Percentiles rank a stretch among this genome's conserved stretches.
Evolutionary conservation across 805 yeast genomes (phyloP).

Genomic region (Candida nanaspora): DNA sequence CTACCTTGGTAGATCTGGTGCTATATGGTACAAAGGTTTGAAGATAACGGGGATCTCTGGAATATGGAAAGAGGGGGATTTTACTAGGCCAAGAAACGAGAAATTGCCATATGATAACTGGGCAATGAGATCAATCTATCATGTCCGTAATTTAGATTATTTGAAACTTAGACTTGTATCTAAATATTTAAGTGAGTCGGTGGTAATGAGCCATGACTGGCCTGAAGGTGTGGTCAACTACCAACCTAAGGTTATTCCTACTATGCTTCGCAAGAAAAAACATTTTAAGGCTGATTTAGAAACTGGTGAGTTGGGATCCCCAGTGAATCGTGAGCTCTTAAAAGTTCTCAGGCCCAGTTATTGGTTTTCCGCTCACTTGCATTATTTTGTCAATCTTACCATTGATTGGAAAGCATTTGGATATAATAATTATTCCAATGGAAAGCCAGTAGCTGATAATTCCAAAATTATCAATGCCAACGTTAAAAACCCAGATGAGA

Average conservation of each 20-base stretch:
- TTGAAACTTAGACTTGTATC: constrained; percentile 42
- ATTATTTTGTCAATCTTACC: constrained; percentile 59
- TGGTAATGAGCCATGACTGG: constrained; percentile 89
- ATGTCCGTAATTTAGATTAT: constrained; percentile 60
- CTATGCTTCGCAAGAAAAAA: constrained; percentile 52
- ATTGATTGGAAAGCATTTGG: constrained; percentile 32
- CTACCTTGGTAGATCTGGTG: constrained; percentile 73
- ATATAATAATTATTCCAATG: constrained; percentile 5
- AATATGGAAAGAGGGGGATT: constrained; percentile 54
- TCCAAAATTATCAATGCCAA: constrained; percentile 2
- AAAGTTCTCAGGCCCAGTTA: constrained; percentile 47
- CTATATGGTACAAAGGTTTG: constrained; percentile 67
- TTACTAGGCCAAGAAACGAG: constrained; percentile 33
- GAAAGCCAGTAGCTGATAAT: not conserved
- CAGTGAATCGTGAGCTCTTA: constrained; percentile 52
- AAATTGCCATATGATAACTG: constrained; percentile 39
- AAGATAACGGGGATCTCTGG: constrained; percentile 83
- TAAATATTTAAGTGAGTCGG: constrained; percentile 28
- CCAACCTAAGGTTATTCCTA: constrained; percentile 42
- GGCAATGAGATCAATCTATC: constrained; percentile 58
- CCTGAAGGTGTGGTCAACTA: constrained; percentile 67
- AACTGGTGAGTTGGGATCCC: constrained; percentile 61
- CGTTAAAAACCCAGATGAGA: constrained; percentile 19
- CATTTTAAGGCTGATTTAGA: constrained; percentile 61
- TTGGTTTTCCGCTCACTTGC: constrained; percentile 92